Evolutionary conservation across 495 filamentous ascomycete genomes (phyloP), one percentile per base, ranked within the genome.

Genomic region (Hypoxylon lenormandii): DNA sequence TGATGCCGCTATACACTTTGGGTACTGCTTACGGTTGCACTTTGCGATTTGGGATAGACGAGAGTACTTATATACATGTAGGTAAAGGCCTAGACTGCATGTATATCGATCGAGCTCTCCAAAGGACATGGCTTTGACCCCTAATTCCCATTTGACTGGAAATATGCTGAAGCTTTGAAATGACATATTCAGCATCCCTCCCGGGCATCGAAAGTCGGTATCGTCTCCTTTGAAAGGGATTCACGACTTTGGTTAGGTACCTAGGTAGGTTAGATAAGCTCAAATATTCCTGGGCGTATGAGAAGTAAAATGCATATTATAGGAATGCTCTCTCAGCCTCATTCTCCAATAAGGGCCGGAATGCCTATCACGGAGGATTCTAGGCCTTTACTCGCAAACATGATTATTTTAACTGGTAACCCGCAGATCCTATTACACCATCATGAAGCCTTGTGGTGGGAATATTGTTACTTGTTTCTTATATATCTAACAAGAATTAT

Each of bases 341-440:
- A 22, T n/a, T 68, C 65, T 68, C 64, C 64, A 60, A 60, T 67
- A 26, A 67, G 33, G 55, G 36, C 8, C 36, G 45, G 8, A 49
- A 60, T 26, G 8, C 56, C 42, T 55, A 60, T 67, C 64, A 40
- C 57, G 15, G 30, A 49, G 43, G 23, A 26, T 43, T 51, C 33
- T 40, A 36, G 11, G 8, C 19, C 33, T 33, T 53, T 23, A 36
- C 23, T 19, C 3, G 30, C 19, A 22, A 51, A 36, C 13, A 23
- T 26, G 7, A 1, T n/a, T 21, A 16, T 33, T 33, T 11, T 33
- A 8, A 26, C n/a, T n/a, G n/a, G n/a, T n/a, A n/a, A n/a, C n/a
- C n/a, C n/a, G n/a, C n/a, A n/a, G n/a, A n/a, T 28, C 26, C 26
- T 28, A 28, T 33, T 11, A 33, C 10, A 33, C 30, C 23, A 26